Evolutionary conservation across 306 rosid species (phyloP).

Genomic region (barrel medic (Medicago truncatula)): MtrunA17r5.0-ANR NC_053045.1:38028001-38028500

Average conservation of each 20-base stretch:
- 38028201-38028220: conserved; percentile 59
- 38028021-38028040: conserved; percentile 17
- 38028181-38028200: conserved; percentile 29
- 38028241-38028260: conserved; percentile 55
- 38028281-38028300: conserved; percentile 87
- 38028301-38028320: conserved; percentile 88
- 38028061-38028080: background rate
- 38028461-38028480: background rate
- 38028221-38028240: conserved; percentile 56
- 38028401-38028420: background rate
- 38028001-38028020: conserved; percentile 9
- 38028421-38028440: background rate
- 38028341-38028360: conserved; percentile 78
- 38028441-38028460: background rate
- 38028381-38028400: conserved; percentile 51
- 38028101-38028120: conserved; percentile 24
- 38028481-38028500: background rate
- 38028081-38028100: conserved; percentile 27
- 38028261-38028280: conserved; percentile 68
- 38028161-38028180: conserved; percentile 37
- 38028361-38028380: conserved; percentile 96
- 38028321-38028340: conserved; percentile 84
- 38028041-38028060: conserved; percentile 2
- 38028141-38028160: background rate
- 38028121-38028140: conserved; percentile 36